Base-by-base conservation (phyloP, 192 early-diverging fungal genomes). In the Coemansia sp. region DNA sequence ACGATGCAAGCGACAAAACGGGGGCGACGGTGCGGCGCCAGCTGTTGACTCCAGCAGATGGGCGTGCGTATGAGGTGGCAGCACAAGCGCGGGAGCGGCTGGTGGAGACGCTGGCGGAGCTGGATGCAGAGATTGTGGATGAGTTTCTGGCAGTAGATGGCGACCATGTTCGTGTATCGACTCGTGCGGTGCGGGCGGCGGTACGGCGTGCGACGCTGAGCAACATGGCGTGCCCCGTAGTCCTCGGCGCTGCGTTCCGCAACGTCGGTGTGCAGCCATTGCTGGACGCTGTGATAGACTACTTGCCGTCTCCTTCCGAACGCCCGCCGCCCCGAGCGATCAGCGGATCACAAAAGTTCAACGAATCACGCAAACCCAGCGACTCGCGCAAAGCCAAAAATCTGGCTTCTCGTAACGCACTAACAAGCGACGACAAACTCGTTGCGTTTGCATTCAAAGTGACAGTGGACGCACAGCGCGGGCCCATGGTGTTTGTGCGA, bases 381-480 rank as follows among this genome's bases (percentile, higher is more conserved):
- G 38, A 44, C 11, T 15, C 11, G 3, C 40, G 0, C 10, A n/a
- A 44, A 14, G 1, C 31, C 31, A 34, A 34, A 34, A 34, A 7
- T 7, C 31, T 7, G 6, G 76, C 83, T 59, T 59, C 71, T n/a
- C 60, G 87, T 50, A 34, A 34, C 31, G 31, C 31, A 34, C 31
- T 34, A 34, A 64, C 75, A 37, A 70, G 73, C 23, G 82, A 68
- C 25, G 88, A 85, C 3, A 74, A 79, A 20, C 84, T 96, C 3
- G 87, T 91, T 59, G 96, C 93, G 2, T 76, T 98, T 55, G 96
- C 96, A 0, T 98, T 98, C 83, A 98, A 98, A 62, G 93, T 98
- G 0, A 78, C 89, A 1, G 88, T 92, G 47, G 93, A 97, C 67
- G 70, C 86, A 10, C 83, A 88, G 54, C 86, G 93, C n/a, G 96